Evolutionary conservation across 31 red algal genomes (phyloP).

Genomic region (Endocladia muricata): DNA sequence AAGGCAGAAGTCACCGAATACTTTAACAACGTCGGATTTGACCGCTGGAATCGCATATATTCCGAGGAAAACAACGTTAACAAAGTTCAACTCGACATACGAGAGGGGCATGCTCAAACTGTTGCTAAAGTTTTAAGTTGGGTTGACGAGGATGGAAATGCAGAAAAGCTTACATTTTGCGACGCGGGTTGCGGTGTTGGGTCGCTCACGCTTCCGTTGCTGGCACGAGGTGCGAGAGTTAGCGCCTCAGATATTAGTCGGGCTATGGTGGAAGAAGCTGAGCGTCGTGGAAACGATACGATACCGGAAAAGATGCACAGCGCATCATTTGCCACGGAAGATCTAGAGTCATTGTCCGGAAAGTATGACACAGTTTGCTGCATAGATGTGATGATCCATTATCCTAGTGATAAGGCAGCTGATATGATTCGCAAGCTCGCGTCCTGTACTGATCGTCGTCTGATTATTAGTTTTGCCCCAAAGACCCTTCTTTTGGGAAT

Average conservation of each 20-base stretch:
- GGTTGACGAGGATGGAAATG: constrained; percentile 82
- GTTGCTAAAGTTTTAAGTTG: constrained; percentile 76
- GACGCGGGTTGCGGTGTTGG: constrained; percentile 99
- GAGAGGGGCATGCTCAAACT: constrained; percentile 86
- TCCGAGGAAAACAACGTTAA: constrained; percentile 86
- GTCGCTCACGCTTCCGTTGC: constrained; percentile 79
- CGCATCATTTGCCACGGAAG: constrained; percentile 42
- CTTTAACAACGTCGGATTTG: constrained; percentile 94
- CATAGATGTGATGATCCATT: constrained; percentile 98
- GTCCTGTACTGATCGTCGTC: constrained; percentile 28
- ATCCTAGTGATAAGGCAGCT: constrained; percentile 69
- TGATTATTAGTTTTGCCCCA: constrained; percentile 93
- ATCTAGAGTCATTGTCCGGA: constrained; percentile 69
- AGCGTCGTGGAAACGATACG: constrained; percentile 33
- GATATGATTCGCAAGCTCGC: constrained; percentile 80
- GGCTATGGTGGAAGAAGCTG: constrained; percentile 84
- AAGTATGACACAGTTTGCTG: constrained; percentile 86
- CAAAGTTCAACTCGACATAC: constrained; percentile 92
- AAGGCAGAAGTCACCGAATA: constrained; percentile 89
- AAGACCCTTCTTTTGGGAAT: constrained; percentile 63
- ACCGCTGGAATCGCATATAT: constrained; percentile 96
- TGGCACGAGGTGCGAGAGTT: constrained; percentile 65
- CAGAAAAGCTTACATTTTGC: constrained; percentile 47
- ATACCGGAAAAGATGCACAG: constrained; percentile 34
- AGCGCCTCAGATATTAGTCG: constrained; percentile 85